Conservation (phyloP, 768 basidiomycete species). For the Aureoboletus auriporus region DNA sequence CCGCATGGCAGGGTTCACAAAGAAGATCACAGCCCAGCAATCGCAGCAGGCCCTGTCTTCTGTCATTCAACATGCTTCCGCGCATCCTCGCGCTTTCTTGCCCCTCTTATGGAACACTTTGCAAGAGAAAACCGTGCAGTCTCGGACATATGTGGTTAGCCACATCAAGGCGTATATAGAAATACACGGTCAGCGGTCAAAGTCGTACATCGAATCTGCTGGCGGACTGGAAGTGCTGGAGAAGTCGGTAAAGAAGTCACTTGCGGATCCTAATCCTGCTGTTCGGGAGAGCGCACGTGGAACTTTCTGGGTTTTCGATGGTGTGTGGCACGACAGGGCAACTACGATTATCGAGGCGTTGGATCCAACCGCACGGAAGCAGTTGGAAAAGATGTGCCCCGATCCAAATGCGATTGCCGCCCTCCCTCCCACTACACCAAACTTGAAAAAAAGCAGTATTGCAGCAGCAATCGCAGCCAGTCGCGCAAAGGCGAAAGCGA, state of each 20-base stretch:
- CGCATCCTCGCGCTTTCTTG: slow-evolving; percentile 65
- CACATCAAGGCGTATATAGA: slow-evolving; percentile 79
- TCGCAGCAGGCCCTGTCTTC: slow-evolving; percentile 69
- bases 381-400: slow-evolving; percentile 84
- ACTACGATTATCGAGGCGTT: slow-evolving; percentile 57
- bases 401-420: slow-evolving; percentile 41
- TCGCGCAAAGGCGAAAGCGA: slow-evolving; percentile 81
- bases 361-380: slow-evolving; percentile 68
- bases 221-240: slow-evolving; percentile 72
- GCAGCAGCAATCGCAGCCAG: slow-evolving; percentile 89
- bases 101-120: slow-evolving; percentile 64
- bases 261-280: slow-evolving; percentile 75
- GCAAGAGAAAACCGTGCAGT: slow-evolving; percentile 79
- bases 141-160: slow-evolving; percentile 57
- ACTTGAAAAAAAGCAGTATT: slow-evolving; percentile 73
- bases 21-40: slow-evolving; percentile 85
- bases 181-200: slow-evolving; percentile 62
- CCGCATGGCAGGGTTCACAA: slow-evolving; percentile 86
- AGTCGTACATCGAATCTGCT: slow-evolving; percentile 60
- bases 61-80: slow-evolving; percentile 68
- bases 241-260: slow-evolving; percentile 63
- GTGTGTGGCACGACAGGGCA: slow-evolving; percentile 73
- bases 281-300: slow-evolving; percentile 71
- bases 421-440: slow-evolving; percentile 50
- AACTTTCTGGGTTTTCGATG: slow-evolving; percentile 78